Base-by-base conservation (phyloP, 768 basidiomycete species). In the Multifurca ochricompacta region DNA sequence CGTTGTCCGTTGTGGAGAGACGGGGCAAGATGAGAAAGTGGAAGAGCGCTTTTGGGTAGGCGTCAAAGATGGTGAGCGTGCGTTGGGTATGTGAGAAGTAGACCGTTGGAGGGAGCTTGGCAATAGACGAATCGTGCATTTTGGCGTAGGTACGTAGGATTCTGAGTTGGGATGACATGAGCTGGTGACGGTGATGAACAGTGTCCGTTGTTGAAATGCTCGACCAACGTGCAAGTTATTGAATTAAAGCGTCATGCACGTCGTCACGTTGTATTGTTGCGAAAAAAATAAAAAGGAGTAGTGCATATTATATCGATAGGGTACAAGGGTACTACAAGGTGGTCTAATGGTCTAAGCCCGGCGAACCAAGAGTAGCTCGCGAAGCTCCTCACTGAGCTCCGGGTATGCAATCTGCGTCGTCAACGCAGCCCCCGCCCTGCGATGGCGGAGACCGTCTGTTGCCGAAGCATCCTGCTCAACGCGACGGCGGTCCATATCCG, bases 21-120 rank as follows among this genome's bases (percentile, higher is more conserved):
- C 75, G 69, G 14, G 93, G 93, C n/a, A 95, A 74, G 51, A 95
- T 68, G 40, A 96, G 76, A 64, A 92, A 87, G 69, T 96, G 93
- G 67, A 91, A 94, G 51, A 81, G 84, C 4, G 88, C 82, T 68
- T 92, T 92, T 4, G 87, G 87, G 64, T 75, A 92, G 25, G 72
- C 77, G 70, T 92, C 90, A 64, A 80, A 86, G 48, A 92, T 70
- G 5, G 82, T 84, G 42, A 90, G 61, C 7, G 81, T 77, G 47
- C 68, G 74, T 21, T 72, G 65, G 1, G 78, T 79, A 58, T 79
- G 71, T 25, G 74, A 71, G 62, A 87, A 81, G 19, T 83, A 74
- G 28, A 90, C 63, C 1, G 82, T 80, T 2, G 74, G 64, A 1
- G 89, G 84, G 16, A 90, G 68, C 4, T 35, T 70, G 16, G 73